Evolutionary conservation across 2,329 filamentous ascomycete genomes (phyloP).

Genomic region (Berkeleyomyces rouxiae): DNA sequence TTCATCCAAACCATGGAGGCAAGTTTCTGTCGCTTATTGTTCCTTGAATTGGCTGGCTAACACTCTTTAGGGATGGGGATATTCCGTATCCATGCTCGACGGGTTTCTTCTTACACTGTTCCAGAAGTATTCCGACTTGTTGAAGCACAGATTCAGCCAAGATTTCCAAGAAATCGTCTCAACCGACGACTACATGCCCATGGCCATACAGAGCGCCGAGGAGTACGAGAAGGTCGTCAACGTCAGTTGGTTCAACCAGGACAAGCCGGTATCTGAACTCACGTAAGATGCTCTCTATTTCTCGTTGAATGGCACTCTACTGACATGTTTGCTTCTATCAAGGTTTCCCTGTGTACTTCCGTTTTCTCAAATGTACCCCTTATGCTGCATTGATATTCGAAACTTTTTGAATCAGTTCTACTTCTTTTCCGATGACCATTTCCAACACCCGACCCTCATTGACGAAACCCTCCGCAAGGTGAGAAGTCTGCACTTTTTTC

Average conservation of each 20-base stretch:
- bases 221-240: slow-evolving; percentile 94
- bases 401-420: slow-evolving; percentile 98
- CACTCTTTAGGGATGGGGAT: slow-evolving; percentile 58
- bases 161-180: slow-evolving; percentile 84
- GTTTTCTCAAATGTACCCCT: slow-evolving; percentile 96
- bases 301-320: not conserved
- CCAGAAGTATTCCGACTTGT: slow-evolving; percentile 78
- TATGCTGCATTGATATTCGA: slow-evolving; percentile 94
- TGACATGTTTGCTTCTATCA: slow-evolving; percentile 11
- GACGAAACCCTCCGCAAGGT: slow-evolving; percentile 77
- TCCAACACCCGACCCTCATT: slow-evolving; percentile 75
- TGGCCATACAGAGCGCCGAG: slow-evolving; percentile 80
- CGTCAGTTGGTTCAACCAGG: slow-evolving; percentile 88
- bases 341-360: slow-evolving; percentile 91
- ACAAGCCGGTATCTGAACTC: slow-evolving; percentile 58
- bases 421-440: slow-evolving; percentile 92
- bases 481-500: slow-evolving; percentile 14
- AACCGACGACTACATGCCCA: slow-evolving; percentile 99
- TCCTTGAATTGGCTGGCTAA: not conserved
- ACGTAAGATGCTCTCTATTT: slow-evolving; percentile 32
- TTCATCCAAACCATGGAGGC: slow-evolving; percentile 99
- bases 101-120: slow-evolving; percentile 77
- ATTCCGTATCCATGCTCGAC: slow-evolving; percentile 67
- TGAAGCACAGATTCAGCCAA: slow-evolving; percentile 82
- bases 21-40: slow-evolving; percentile 18